These are phyloP conservation scores for Epicoccum sorghinum DNA, from an alignment of 2,329 filamentous ascomycete species.

Conservation along the genomic window DNA sequence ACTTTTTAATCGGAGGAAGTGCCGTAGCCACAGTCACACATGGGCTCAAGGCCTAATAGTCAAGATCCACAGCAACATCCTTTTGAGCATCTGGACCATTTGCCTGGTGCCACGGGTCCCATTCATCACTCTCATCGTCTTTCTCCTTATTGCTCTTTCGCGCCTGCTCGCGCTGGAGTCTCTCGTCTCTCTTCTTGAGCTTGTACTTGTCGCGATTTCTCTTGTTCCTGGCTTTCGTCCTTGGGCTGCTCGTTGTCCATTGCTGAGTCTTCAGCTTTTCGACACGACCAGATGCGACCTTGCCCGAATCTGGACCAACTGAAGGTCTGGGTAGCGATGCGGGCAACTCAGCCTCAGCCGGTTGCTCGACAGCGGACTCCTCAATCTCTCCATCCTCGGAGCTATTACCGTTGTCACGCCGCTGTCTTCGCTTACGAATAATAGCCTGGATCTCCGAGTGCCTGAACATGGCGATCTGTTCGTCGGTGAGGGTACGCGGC, in stretches of 20 bases:
- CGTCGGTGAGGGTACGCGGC: slow-evolving; percentile 88
- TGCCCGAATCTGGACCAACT: slow-evolving; percentile 9
- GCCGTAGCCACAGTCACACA: neutral
- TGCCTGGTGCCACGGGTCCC: slow-evolving; percentile 54
- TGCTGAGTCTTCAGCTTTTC: slow-evolving; percentile 31
- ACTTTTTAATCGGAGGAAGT: neutral
- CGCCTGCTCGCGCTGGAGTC: slow-evolving; percentile 25
- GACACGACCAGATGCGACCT: slow-evolving; percentile 20
- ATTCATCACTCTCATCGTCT: slow-evolving; percentile 45
- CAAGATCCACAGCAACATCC: slow-evolving; percentile 50
- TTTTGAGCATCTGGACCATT: slow-evolving; percentile 53
- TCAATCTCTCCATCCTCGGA: slow-evolving; percentile 21
- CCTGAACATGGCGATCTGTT: slow-evolving; percentile 87
- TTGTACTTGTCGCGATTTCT: slow-evolving; percentile 33
- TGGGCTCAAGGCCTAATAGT: slow-evolving; percentile 49
- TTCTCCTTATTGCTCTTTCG: slow-evolving; percentile 19
- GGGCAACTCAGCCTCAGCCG: neutral
- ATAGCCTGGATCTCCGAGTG: slow-evolving; percentile 83
- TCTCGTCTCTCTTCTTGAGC: slow-evolving; percentile 31
- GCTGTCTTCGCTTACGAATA: slow-evolving; percentile 49
- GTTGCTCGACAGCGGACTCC: neutral
- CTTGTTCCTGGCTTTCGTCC: slow-evolving; percentile 33
- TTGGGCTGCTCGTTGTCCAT: slow-evolving; percentile 35
- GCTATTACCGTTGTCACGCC: slow-evolving; percentile 28
- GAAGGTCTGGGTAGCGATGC: slow-evolving; percentile 1